Base-by-base conservation (phyloP, 2,329 filamentous ascomycete species). In the Aureobasidium sp. region DNA sequence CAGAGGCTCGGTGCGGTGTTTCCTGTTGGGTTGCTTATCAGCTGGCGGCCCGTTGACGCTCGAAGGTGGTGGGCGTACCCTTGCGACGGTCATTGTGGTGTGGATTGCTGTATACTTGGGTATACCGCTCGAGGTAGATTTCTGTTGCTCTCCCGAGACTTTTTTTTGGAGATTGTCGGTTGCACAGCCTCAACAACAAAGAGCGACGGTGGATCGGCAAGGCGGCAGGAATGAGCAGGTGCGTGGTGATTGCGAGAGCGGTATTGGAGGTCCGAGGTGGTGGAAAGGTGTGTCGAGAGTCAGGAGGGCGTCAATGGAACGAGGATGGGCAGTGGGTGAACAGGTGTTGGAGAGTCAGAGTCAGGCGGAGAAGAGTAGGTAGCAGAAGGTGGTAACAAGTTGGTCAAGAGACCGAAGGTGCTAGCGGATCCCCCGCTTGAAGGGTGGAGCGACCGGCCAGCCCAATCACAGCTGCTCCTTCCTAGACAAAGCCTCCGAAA, bases 1-100 rank as follows among this genome's bases (percentile, higher is more conserved):
- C 80, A 66, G 86, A 85, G 67, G 82, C 73, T 63, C 78, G 76
- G 70, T 79, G 77, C 65, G 75, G 74, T 66, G 72, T 74, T 66
- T 75, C 74, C 68, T 72, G 54, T 61, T 17, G 39, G 22, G 5
- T 24, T 31, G 42, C 39, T 40, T 22, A 33, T 61, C 37, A 61
- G 60, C 49, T 29, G 40, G 50, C 31, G 42, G 27, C 5, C 8
- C 31, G 9, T 22, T 31, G 39, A 33, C 19, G 31, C 27, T 29
- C 31, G 33, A 33, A 50, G 14, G 40, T 9, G 11, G 50, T 42
- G 9, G 22, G 42, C 60, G 19, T 56, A 56, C 60, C 35, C 49
- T 61, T 54, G 60, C 60, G 33, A 61, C 49, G 9, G 60, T 61
- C 60, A 61, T 61, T 47, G 40, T 61, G 50, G 15, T 17, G 27